Percentiles rank a stretch among this genome's conserved stretches.
Evolutionary conservation across 768 basidiomycete species (phyloP).

Genomic region (Mycena filopes): DNA sequence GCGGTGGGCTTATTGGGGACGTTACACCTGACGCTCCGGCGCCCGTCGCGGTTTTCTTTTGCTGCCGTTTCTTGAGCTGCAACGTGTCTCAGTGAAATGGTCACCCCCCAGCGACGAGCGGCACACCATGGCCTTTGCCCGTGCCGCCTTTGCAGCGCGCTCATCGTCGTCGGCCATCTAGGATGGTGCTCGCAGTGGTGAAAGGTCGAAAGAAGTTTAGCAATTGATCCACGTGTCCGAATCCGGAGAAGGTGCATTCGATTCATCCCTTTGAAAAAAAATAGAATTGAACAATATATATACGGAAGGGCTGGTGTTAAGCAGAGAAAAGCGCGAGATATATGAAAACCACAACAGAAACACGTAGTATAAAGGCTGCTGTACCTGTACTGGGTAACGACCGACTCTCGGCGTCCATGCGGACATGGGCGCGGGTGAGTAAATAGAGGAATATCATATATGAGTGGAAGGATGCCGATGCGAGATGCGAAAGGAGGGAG

Average conservation of each 20-base stretch:
- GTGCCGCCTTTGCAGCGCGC: conserved; percentile 82
- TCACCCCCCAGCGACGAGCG: conserved; percentile 7
- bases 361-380: conserved; percentile 45
- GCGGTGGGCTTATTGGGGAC: conserved; percentile 57
- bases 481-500: conserved; percentile 37
- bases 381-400: conserved; percentile 63
- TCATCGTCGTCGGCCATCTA: conserved; percentile 74
- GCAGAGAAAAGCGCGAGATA: conserved; percentile 33
- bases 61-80: conserved; percentile 86
- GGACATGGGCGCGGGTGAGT: conserved; percentile 64
- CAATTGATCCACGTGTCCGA: conserved; percentile 31
- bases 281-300: conserved; percentile 36
- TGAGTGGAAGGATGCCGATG: conserved; percentile 51
- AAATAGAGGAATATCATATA: conserved; percentile 60
- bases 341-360: conserved; percentile 28
- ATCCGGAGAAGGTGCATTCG: not conserved
- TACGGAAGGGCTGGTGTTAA: conserved; percentile 28
- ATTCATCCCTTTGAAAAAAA: conserved; percentile 26
- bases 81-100: conserved; percentile 24
- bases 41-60: conserved; percentile 68
- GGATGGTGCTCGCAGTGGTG: not conserved
- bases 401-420: conserved; percentile 67
- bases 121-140: conserved; percentile 84
- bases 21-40: conserved; percentile 45
- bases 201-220: not conserved